Conservation (phyloP, 305 asterid species). For the Nicotiana rustica region DNA sequence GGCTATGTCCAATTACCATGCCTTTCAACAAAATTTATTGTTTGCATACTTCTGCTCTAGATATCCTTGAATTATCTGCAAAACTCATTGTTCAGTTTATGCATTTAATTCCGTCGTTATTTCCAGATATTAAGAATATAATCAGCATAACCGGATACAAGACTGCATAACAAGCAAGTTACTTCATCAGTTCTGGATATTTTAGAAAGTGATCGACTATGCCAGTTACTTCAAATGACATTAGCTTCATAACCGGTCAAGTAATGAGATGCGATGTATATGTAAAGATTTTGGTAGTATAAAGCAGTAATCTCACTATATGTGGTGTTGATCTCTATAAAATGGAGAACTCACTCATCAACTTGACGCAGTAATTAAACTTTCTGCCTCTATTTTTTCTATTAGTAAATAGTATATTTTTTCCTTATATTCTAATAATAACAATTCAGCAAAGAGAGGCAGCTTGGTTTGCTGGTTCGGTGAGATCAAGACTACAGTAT, state of each 20-base stretch:
- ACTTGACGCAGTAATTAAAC: background rate
- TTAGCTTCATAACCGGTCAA: background rate
- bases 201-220: background rate
- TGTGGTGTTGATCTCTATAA: background rate
- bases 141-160: background rate
- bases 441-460: constrained; percentile 75
- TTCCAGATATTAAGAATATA: background rate
- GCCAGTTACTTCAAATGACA: background rate
- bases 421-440: constrained; percentile 24
- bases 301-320: background rate
- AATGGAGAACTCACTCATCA: background rate
- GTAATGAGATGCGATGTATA: background rate
- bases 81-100: background rate
- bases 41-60: background rate
- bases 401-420: constrained; percentile 1
- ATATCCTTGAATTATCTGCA: background rate
- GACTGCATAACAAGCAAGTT: background rate
- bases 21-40: background rate
- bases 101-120: background rate
- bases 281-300: background rate
- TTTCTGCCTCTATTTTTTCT: background rate
- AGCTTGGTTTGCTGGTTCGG: constrained; percentile 87
- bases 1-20: background rate
- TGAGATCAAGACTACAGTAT: constrained; percentile 82
- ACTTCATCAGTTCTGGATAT: background rate